Base-by-base conservation (phyloP, 495 filamentous ascomycete genomes). In the Penicillium roqueforti region DNA sequence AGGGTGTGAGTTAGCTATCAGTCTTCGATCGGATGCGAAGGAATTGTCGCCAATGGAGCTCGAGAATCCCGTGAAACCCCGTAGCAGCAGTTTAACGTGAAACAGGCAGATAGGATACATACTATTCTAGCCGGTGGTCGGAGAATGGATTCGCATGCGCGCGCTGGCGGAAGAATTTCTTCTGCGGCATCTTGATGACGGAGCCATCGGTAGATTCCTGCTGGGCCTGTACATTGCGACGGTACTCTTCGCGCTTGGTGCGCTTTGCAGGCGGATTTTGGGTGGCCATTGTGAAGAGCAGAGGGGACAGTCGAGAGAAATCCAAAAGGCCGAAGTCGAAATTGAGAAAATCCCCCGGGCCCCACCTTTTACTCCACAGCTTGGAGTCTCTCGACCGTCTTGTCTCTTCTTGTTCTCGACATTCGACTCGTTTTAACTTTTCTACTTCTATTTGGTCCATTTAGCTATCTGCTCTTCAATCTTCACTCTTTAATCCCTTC, bases 91-190 rank as follows among this genome's bases (percentile, higher is more conserved):
- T n/a, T 14, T 34, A 2, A n/a, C 5, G 13, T 14, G 6, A 36
- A 36, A 36, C 8, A 36, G 32, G 6, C 14, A 46, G 34, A 47
- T 41, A 47, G 16, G 8, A 45, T 6, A 73, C 81, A 65, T 80
- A 96, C 93, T 98, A 97, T 54, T 75, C 78, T 65, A 98, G 77
- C 13, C 80, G 68, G 72, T 97, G 93, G 63, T 98, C 93, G 0
- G 92, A 95, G 71, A 98, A 97, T 9, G 91, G 90, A 76, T 98
- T 98, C 42, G 93, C 95, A 71, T 98, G 93, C 26, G 93, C 93
- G 64, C 93, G 82, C 69, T 98, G 93, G 44, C 93, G 83, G 70
- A 96, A 98, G 76, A 92, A 96, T 73, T 86, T 92, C 76, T 97
- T 96, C 74, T 86, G 82, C 23, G 92, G 92, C 62, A 96, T 76